phyloP scores from a whole-genome alignment of 768 basidiomycete genomes.

The Amanita polypyramis region DNA sequence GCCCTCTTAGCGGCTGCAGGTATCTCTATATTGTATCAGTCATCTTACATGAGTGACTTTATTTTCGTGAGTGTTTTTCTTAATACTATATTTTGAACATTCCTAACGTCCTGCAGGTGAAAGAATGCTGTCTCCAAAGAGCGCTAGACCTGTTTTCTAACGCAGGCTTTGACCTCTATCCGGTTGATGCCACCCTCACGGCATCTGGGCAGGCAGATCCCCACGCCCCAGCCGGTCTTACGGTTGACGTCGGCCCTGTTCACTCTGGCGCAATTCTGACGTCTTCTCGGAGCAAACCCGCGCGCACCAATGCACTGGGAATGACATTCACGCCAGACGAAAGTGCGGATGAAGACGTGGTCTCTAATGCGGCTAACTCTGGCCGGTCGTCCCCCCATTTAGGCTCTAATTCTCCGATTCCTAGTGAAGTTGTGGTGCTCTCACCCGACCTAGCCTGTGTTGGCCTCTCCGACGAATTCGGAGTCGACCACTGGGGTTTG shows the following conservation, averaged over 20 bases:
- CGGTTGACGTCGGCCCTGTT: slow-evolving; percentile 12
- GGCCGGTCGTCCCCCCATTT: slow-evolving; percentile 13
- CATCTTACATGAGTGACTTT: slow-evolving; percentile 76
- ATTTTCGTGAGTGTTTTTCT: slow-evolving; percentile 46
- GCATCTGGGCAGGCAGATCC: not conserved
- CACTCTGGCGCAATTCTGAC: slow-evolving; percentile 34
- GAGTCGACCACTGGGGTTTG: slow-evolving; percentile 60
- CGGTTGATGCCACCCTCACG: slow-evolving; percentile 29
- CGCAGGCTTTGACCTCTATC: slow-evolving; percentile 59
- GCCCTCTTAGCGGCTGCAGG: slow-evolving; percentile 66
- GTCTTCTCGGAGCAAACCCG: slow-evolving; percentile 31
- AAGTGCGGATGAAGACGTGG: slow-evolving; percentile 4
- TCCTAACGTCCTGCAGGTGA: slow-evolving; percentile 36
- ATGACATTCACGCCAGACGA: not conserved
- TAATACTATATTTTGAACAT: not conserved
- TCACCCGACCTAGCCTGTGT: slow-evolving; percentile 69
- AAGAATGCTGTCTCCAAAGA: slow-evolving; percentile 51
- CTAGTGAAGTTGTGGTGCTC: slow-evolving; percentile 51
- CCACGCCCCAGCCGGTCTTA: not conserved
- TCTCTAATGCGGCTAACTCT: not conserved
- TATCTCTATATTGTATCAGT: slow-evolving; percentile 76
- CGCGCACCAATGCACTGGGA: slow-evolving; percentile 15
- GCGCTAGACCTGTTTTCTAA: slow-evolving; percentile 48
- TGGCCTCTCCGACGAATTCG: slow-evolving; percentile 55
- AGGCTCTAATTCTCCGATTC: slow-evolving; percentile 44